Evolutionary conservation across 139 green algal species (phyloP), one percentile per base, ranked within the genome.

Genomic region (Tetraselmis chui): DNA sequence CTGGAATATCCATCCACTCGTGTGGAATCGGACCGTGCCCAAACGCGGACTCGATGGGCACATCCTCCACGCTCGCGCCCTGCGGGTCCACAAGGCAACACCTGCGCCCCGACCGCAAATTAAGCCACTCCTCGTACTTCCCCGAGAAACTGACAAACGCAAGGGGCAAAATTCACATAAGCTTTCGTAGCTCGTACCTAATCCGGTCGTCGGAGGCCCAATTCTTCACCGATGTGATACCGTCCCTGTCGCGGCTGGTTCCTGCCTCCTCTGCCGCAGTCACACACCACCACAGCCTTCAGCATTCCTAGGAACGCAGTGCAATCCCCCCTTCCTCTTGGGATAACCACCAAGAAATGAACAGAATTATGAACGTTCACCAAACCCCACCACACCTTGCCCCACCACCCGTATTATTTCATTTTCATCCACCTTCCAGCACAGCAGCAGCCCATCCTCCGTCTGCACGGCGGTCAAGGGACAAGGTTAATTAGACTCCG

Each of bases 181-280:
- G n/a, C n/a, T n/a, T n/a, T n/a, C n/a, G n/a, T n/a, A n/a, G n/a
- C n/a, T n/a, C n/a, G n/a, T n/a, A n/a, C n/a, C n/a, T 28, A 1
- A 88, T 82, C 59, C 22, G 28, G 5, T 77, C 26, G 45, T 87
- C 45, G 32, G 87, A 82, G 24, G 84, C 59, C 84, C 84, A 88
- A 18, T 67, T 67, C 45, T 67, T 67, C 45, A 67, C 45, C 11
- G 45, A 67, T 5, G 45, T 67, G 45, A 67, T 67, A 18, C 45
- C 45, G 45, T 67, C 45, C 11, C 45, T 5, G 45, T 67, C 45
- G 45, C 45, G 5, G 45, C 45, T 67, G 45, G 45, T 18, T 5
- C 45, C 18, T 5, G 45, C 45, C 45, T 67, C 45, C 45, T 67
- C 45, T 67, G 45, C n/a, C n/a, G n/a, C n/a, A n/a, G n/a, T n/a